phyloP scores from a whole-genome alignment of 1,284 basidiomycete genomes.

The Neonothopanus nambi region DNA sequence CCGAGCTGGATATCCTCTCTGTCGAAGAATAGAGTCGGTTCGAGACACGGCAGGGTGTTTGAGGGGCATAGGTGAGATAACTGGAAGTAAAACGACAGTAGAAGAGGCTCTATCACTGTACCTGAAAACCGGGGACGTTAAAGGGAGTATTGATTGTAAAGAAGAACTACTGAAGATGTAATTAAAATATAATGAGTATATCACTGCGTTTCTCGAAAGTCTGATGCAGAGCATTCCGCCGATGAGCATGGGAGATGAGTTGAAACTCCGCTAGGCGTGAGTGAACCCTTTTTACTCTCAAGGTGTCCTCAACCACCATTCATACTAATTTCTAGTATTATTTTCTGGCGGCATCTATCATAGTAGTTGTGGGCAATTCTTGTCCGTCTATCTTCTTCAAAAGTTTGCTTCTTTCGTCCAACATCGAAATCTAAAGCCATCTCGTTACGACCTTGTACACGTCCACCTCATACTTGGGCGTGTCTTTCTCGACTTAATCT shows the following conservation, averaged over 20 bases:
- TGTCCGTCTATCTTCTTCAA: conserved; percentile 42
- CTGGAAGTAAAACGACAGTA: too few relatives aligned
- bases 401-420: conserved; percentile 19
- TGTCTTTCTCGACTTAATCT: conserved; percentile 8
- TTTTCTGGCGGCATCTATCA: conserved; percentile 39
- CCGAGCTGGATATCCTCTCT: too few relatives aligned
- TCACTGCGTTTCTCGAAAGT: too few relatives aligned
- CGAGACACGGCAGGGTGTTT: too few relatives aligned
- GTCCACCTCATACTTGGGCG: conserved; percentile 6
- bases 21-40: too few relatives aligned
- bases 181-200: too few relatives aligned
- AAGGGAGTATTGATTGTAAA: too few relatives aligned
- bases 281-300: neutral
- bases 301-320: conserved; percentile 31
- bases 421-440: conserved; percentile 19
- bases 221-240: too few relatives aligned
- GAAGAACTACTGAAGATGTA: too few relatives aligned
- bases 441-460: conserved; percentile 3
- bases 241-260: conserved; percentile 2
- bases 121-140: too few relatives aligned
- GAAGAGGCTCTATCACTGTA: too few relatives aligned
- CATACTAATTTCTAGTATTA: conserved; percentile 43
- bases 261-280: conserved; percentile 12
- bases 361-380: conserved; percentile 40
- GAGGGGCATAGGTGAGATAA: too few relatives aligned